Evolutionary conservation across 306 rosid species (phyloP), one percentile per base, ranked within the genome.

Genomic region (Oemleria cerasiformis): DNA sequence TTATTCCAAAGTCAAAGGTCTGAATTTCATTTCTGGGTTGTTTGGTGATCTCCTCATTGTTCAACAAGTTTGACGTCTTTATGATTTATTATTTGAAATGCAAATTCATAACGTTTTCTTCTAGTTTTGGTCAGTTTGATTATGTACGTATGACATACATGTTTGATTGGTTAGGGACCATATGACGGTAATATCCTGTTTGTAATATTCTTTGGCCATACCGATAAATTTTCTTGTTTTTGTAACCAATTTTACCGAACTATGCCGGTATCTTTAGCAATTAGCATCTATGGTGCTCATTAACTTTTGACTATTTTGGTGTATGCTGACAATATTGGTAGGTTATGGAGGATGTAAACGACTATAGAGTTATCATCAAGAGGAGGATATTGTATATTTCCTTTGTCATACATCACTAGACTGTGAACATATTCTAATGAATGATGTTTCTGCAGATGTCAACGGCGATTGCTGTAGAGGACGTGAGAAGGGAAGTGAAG

Each of bases 1-100:
- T 92, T 74, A 88, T 92, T 71, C 95, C 98, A 16, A 92, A 92
- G 85, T 85, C 95, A 2, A 92, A 92, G 98, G 98, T 90, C 63
- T 66, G 68, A 4, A 5, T 57, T 23, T 71, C 50, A 5, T 44
- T 63, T 38, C 12, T 66, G n/a, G 10, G 4, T 63, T 25, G 25
- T 67, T 59, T 25, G n/a, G 41, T n/a, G n/a, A n/a, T n/a, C n/a
- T n/a, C n/a, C n/a, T n/a, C n/a, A n/a, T 64, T 51, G 20, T 15
- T 25, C 34, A 45, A 42, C 54, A 11, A 40, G 69, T 16, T 17
- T 17, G 34, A 11, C 43, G 54, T 34, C 14, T 19, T 49, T 61
- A 56, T 53, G 13, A 9, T 20, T 60, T 34, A 17, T 45, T 49
- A 4, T 53, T 58, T 71, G 41, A 20, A 4, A 50, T 58, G 65